Percentiles rank a stretch among this genome's conserved stretches.
These are phyloP conservation scores for Chlorella sp. DNA, from an alignment of 139 green algal genomes.

Conservation along the genomic window DNA sequence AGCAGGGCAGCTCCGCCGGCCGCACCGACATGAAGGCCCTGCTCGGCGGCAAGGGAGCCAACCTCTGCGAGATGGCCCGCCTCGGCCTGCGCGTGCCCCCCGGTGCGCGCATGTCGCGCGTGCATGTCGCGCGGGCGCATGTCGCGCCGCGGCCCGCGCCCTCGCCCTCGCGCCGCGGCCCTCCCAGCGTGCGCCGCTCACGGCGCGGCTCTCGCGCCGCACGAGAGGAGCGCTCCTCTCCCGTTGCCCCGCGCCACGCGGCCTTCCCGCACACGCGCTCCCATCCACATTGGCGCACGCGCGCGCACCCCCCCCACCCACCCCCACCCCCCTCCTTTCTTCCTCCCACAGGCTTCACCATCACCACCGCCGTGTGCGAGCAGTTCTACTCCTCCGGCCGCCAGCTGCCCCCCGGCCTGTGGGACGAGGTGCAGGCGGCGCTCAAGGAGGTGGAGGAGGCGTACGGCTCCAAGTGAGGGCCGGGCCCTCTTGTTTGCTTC, in stretches of 20 bases:
- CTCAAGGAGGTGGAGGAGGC: slow-evolving; percentile 64
- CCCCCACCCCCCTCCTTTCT: too few species aligned
- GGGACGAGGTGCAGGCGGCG: slow-evolving; percentile 67
- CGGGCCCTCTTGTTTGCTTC: too few species aligned
- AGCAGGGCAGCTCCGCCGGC: slow-evolving; percentile 17
- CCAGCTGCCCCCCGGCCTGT: slow-evolving; percentile 67
- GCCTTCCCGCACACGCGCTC: too few species aligned
- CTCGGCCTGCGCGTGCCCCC: slow-evolving; percentile 87
- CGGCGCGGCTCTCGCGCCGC: background rate
- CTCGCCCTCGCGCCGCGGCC: too few species aligned
- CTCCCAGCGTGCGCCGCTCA: too few species aligned
- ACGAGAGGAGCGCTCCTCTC: background rate
- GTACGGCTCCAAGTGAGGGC: slow-evolving; percentile 62
- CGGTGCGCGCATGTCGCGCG: slow-evolving; percentile 21
- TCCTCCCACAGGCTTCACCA: slow-evolving; percentile 88
- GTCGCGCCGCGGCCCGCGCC: too few species aligned
- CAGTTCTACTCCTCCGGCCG: slow-evolving; percentile 28
- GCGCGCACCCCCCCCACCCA: too few species aligned
- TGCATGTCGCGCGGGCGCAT: background rate
- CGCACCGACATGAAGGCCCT: slow-evolving; percentile 31
- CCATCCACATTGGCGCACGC: too few species aligned
- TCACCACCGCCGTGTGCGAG: slow-evolving; percentile 86
- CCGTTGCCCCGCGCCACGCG: background rate
- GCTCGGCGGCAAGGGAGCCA: slow-evolving; percentile 65
- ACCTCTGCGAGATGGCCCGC: slow-evolving; percentile 87